Conservation (phyloP, 164 flowering plant species). For the Kingdonia uniflora region DNA sequence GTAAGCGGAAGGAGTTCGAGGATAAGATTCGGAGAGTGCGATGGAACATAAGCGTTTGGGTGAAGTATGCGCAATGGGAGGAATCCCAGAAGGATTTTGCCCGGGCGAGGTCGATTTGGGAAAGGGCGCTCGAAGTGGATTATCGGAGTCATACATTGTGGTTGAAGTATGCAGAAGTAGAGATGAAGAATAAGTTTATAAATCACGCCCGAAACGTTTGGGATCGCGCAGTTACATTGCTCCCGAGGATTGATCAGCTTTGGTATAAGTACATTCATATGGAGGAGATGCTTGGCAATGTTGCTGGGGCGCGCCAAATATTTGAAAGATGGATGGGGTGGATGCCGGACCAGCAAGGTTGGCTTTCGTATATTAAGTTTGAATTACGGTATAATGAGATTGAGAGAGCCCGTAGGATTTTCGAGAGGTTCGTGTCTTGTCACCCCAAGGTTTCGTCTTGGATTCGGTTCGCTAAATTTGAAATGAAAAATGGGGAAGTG, state of each 20-base stretch:
- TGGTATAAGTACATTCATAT: constrained; percentile 4
- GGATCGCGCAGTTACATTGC: neutral
- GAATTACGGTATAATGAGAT: constrained; percentile 2
- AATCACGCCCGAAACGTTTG: neutral
- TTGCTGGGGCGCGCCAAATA: neutral
- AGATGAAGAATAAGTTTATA: neutral
- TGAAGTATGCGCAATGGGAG: neutral
- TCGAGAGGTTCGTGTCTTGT: neutral
- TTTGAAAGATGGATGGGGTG: constrained; percentile 3
- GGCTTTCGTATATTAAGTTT: neutral
- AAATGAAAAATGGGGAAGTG: constrained; percentile 5
- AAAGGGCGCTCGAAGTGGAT: neutral
- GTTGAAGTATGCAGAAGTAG: neutral
- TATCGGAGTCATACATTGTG: neutral
- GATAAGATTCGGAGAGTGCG: neutral
- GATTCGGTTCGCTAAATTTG: neutral
- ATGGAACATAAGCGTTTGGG: neutral
- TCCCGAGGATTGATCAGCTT: neutral
- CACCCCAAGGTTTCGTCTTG: neutral
- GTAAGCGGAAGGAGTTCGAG: neutral
- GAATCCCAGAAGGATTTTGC: neutral
- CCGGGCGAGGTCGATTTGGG: neutral
- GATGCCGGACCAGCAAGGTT: constrained; percentile 1
- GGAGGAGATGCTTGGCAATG: constrained; percentile 1
- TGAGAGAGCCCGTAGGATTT: neutral